phyloP scores from a whole-genome alignment of 148 eudicot genomes.

The Cornus controversa region DNA sequence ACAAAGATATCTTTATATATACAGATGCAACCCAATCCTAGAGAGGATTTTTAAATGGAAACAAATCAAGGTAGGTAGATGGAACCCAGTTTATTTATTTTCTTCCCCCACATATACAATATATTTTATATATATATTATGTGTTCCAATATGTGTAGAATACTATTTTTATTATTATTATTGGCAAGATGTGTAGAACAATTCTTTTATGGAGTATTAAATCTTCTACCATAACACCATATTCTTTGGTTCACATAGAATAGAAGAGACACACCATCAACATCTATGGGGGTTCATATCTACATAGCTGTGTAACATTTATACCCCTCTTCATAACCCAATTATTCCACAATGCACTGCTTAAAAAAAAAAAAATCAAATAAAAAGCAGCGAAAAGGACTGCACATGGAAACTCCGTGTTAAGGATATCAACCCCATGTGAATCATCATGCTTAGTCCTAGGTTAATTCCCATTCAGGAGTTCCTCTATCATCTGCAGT shows the following conservation, averaged over 20 bases:
- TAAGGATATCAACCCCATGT: not conserved
- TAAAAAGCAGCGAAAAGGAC: not conserved
- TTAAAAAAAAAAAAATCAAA: too few species aligned
- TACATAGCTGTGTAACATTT: not conserved
- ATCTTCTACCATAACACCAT: not conserved
- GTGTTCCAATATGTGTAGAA: not conserved
- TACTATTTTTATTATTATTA: not conserved
- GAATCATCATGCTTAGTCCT: too few species aligned
- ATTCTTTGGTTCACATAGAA: too few species aligned
- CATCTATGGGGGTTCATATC: not conserved
- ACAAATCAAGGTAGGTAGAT: not conserved
- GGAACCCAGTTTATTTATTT: not conserved
- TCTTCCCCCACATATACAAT: not conserved
- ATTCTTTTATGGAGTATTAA: not conserved
- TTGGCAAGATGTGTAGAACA: too few species aligned
- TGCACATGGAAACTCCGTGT: not conserved
- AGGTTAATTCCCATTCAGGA: constrained; percentile 36
- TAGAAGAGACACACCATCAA: not conserved
- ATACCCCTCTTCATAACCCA: not conserved
- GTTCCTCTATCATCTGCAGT: constrained; percentile 69
- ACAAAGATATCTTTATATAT: too few species aligned
- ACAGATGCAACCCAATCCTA: too few species aligned
- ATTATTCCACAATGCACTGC: not conserved
- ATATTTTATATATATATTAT: too few species aligned
- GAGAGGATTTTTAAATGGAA: not conserved